Percentiles rank a stretch among this genome's conserved stretches.
phyloP scores from a whole-genome alignment of 345 rosid genomes.

The Rhizophora apiculata region DNA sequence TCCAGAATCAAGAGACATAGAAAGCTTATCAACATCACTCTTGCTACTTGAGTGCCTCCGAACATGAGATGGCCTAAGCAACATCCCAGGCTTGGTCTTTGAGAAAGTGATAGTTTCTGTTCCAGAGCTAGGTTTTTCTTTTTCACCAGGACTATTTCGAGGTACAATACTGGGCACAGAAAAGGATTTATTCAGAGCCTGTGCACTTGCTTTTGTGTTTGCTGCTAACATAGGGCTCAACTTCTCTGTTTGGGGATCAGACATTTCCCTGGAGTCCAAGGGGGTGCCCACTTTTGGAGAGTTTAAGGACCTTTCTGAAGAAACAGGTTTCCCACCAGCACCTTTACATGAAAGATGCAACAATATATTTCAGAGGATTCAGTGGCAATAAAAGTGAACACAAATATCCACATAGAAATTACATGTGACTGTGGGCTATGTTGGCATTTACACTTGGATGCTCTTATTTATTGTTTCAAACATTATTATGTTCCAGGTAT shows the following conservation, averaged over 20 bases:
- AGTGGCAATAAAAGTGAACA: background rate
- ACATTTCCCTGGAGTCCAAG: slow-evolving; percentile 32
- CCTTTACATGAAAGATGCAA: slow-evolving; percentile 42
- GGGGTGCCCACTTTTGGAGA: slow-evolving; percentile 39
- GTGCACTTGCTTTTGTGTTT: slow-evolving; percentile 41
- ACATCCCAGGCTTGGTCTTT: slow-evolving; percentile 89
- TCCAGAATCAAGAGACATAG: slow-evolving; percentile 43
- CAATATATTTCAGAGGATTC: slow-evolving; percentile 18
- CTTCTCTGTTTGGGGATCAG: slow-evolving; percentile 33
- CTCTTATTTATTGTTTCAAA: no score
- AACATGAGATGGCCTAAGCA: slow-evolving; percentile 78
- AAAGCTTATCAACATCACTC: slow-evolving; percentile 48
- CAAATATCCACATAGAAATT: background rate
- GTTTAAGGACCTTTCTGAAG: slow-evolving; percentile 44
- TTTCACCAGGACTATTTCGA: slow-evolving; percentile 42
- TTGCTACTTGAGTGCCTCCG: slow-evolving; percentile 52
- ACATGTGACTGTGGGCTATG: no score
- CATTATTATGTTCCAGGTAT: no score
- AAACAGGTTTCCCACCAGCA: slow-evolving; percentile 59
- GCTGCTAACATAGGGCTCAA: slow-evolving; percentile 29
- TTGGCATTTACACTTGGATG: no score
- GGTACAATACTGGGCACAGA: slow-evolving; percentile 35
- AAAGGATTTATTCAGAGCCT: slow-evolving; percentile 42
- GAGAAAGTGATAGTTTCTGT: slow-evolving; percentile 75
- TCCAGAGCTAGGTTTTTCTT: slow-evolving; percentile 44